Conservation (phyloP, 768 basidiomycete genomes). For the Boletus sp. region DNA sequence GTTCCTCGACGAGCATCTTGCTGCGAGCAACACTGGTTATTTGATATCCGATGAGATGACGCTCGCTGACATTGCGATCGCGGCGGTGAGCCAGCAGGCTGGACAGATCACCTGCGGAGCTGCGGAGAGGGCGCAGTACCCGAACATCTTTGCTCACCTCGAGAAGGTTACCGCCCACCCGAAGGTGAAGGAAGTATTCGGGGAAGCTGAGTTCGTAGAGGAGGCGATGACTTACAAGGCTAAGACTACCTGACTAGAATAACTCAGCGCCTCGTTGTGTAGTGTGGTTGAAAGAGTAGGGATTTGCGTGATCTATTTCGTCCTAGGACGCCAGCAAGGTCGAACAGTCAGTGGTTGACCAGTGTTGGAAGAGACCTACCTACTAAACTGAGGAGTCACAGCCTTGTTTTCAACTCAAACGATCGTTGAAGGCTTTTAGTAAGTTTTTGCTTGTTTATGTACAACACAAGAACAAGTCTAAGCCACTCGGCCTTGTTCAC, state of each 20-base stretch:
- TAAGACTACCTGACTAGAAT: slow-evolving; percentile 2
- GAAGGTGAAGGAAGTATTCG: slow-evolving; percentile 19
- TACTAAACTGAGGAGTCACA: too few species aligned
- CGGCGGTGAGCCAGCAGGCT: slow-evolving; percentile 22
- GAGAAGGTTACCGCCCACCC: slow-evolving; percentile 20
- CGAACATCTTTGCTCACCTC: slow-evolving; percentile 26
- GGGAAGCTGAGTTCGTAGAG: slow-evolving; percentile 19
- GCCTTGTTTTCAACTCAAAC: too few species aligned
- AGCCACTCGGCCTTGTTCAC: neutral
- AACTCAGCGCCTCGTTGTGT: neutral
- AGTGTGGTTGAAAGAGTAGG: neutral
- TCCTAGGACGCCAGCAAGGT: neutral
- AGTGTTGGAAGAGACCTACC: too few species aligned
- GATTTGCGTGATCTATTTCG: too few species aligned
- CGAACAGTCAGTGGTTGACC: neutral
- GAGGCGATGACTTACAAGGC: slow-evolving; percentile 10
- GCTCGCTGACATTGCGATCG: slow-evolving; percentile 28
- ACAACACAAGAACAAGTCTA: neutral
- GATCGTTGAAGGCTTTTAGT: too few species aligned
- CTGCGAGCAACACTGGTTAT: slow-evolving; percentile 17
- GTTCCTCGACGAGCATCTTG: slow-evolving; percentile 27
- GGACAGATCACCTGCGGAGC: slow-evolving; percentile 25
- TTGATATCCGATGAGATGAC: slow-evolving; percentile 24
- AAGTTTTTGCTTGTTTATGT: slow-evolving; percentile 9
- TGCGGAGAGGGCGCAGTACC: slow-evolving; percentile 27